A percentile compares a stretch with the other conserved stretches of the same genome.
Conservation (phyloP, 176 grass and related monocot species). For the Metroxylon sagu region DNA sequence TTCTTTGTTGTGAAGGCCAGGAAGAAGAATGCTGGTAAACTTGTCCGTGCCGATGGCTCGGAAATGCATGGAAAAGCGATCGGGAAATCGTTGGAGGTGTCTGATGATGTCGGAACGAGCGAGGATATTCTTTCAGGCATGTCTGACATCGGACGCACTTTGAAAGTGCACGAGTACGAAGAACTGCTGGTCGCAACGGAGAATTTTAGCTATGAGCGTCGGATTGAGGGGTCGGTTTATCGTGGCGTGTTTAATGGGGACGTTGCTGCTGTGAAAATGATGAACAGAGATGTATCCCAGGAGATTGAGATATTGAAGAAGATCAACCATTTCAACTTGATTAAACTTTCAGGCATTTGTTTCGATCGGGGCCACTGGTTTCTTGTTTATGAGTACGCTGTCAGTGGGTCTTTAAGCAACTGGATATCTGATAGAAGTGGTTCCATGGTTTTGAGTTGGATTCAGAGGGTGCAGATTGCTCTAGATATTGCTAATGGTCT, state of each 20-base stretch:
- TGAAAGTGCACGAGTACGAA: slow-evolving; percentile 47
- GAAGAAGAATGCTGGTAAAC: slow-evolving; percentile 7
- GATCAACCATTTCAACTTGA: slow-evolving; percentile 67
- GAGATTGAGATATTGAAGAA: slow-evolving; percentile 46
- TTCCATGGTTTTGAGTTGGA: slow-evolving; percentile 27
- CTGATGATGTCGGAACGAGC: slow-evolving; percentile 1
- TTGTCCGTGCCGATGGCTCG: neutral
- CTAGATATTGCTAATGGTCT: slow-evolving; percentile 62
- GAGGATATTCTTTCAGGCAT: slow-evolving; percentile 34
- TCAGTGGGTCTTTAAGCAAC: slow-evolving; percentile 38
- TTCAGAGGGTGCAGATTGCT: slow-evolving; percentile 43
- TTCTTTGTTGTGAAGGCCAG: slow-evolving; percentile 23
- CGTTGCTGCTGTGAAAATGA: slow-evolving; percentile 29
- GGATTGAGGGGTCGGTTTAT: slow-evolving; percentile 41
- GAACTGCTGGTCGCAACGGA: slow-evolving; percentile 42
- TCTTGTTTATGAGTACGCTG: slow-evolving; percentile 56
- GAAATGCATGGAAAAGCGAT: no score
- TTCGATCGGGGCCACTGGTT: slow-evolving; percentile 53
- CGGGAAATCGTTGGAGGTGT: no score
- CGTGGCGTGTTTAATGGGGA: slow-evolving; percentile 36
- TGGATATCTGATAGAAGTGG: slow-evolving; percentile 20
- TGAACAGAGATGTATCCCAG: slow-evolving; percentile 29
- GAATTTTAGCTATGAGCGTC: slow-evolving; percentile 32
- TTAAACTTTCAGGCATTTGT: slow-evolving; percentile 45
- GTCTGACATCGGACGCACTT: slow-evolving; percentile 39